Evolutionary conservation across 2,329 filamentous ascomycete species (phyloP), one percentile per base, ranked within the genome.

Genomic region (Parastagonospora nodorum): DNA sequence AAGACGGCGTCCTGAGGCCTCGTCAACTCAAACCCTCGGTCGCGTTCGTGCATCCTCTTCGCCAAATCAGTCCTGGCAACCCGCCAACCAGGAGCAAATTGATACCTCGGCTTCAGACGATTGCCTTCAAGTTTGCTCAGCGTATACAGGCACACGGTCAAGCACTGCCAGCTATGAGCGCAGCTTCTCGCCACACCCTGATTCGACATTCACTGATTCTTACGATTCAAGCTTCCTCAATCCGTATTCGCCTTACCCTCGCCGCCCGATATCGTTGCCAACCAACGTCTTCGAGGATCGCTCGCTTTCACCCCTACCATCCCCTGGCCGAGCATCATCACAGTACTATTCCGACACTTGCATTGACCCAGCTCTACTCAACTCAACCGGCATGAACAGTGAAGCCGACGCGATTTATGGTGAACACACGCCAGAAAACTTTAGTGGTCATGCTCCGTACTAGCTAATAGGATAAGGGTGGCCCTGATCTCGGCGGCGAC

Each of bases 111-210:
- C 19, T 24, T 24, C 19, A 24, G 5, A 3, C 5, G 19, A 24
- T 24, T 3, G 5, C 5, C 19, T 24, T 24, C 19, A 24, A 24
- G 5, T 24, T 3, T 24, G 3, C 19, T 24, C 5, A 12, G 15
- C 44, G 10, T 15, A 24, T n/a, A 48, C 43, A 28, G 53, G 46
- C n/a, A 50, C 48, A 3, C 42, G 47, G 14, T 32, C 42, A 24
- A 54, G 51, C 40, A 44, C 16, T 8, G 35, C 1, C 12, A 36
- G 19, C 24, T 27, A 44, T 27, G 31, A 19, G 12, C 12, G 10
- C 9, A 8, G 31, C 7, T 44, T 32, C 5, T 44, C 19, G 9
- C 31, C 14, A 7, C 19, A 29, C n/a, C 42, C 12, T 4, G 15
- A 36, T 8, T 44, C 42, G 15, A 36, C 32, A 10, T 27, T 27